Evolutionary conservation across 2,329 filamentous ascomycete genomes (phyloP), one percentile per base, ranked within the genome.

Genomic region (Claviceps quebecensis): DNA sequence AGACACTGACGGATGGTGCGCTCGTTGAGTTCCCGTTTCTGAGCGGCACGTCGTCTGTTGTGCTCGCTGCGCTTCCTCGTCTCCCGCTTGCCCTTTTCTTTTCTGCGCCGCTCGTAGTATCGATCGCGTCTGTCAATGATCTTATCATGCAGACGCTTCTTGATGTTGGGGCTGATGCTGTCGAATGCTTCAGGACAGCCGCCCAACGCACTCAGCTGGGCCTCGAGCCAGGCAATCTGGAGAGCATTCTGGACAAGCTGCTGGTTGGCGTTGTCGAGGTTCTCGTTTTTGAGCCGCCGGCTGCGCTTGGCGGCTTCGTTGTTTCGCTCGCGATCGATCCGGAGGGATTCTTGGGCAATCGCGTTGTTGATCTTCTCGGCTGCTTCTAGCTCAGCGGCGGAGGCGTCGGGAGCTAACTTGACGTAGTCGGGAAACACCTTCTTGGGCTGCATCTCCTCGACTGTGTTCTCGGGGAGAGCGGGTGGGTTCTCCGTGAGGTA

Each of bases 281-380:
- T 60, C 11, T 43, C 47, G 1, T 51, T 29, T 52, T 59, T 63
- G 41, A 57, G n/a, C 0, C 41, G 40, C 1, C 69, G 61, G 11
- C 62, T 65, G 50, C 67, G 64, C 55, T 65, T 67, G 23, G 69
- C 69, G 0, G 69, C 65, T 38, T 57, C 52, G 53, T 69, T 70
- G 58, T 71, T 71, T 4, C 68, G 58, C 43, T 60, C 52, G 2
- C 63, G 59, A 17, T 68, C 62, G 1, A 62, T 46, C 4, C 23
- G 47, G 52, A 62, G 59, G 8, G 57, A 55, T 19, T 56, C 48
- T 3, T 52, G 51, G 2, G 64, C 58, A 39, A 67, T 59, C 5
- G 45, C 13, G 48, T 67, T 64, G 52, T 63, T 63, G 6, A 53
- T 51, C 0, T 47, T 54, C 19, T 59, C 55, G 2, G 58, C 53